Base-by-base conservation (phyloP, 441 rosid genomes). In the Viola pubescens region DNA sequence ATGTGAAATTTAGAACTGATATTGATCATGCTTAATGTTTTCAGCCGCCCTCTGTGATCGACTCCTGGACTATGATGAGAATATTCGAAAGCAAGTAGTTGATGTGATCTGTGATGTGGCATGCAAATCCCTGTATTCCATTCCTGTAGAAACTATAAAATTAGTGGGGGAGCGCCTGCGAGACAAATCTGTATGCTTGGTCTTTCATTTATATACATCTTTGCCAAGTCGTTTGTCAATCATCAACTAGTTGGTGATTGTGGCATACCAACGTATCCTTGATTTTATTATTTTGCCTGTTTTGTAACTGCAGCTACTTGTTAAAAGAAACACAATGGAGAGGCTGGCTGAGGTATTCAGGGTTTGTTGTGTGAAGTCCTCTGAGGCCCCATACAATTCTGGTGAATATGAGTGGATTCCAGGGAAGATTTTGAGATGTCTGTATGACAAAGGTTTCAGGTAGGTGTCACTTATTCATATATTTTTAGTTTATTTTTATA, bases 391-490 rank as follows among this genome's bases (percentile, higher is more conserved):
- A 66, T 63, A 68, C 54, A 71, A 57, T 73, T 68, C 63, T 56
- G 70, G 76, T 50, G 85, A 84, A 59, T 89, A 76, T 78, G 94
- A 89, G 72, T 95, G 98, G 99, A 87, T 95, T 73, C 99, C 98
- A 67, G 98, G 91, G 73, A 95, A 83, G 84, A 71, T 95, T 72
- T 71, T 95, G 80, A 89, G 91, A 75, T 95, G 99, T 67, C 80
- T 83, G 65, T 95, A 86, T 75, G 99, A 91, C 77, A 95, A 80
- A 82, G 99, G 91, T 81, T 87, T 91, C 76, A 82, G 96, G 99
- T 84, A 78, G 62, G 67, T 37, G 10, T 13, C 47, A 7, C 16
- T 8, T 40, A 16, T 6, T 0, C 4, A 6, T 37, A 10, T 48
- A 5, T 46, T 48, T 42, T 16, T 37, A 5, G 5, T 14, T 37